These are phyloP conservation scores for Aspergillus hancockii DNA, from an alignment of 495 filamentous ascomycete genomes.

Conservation along the genomic window DNA sequence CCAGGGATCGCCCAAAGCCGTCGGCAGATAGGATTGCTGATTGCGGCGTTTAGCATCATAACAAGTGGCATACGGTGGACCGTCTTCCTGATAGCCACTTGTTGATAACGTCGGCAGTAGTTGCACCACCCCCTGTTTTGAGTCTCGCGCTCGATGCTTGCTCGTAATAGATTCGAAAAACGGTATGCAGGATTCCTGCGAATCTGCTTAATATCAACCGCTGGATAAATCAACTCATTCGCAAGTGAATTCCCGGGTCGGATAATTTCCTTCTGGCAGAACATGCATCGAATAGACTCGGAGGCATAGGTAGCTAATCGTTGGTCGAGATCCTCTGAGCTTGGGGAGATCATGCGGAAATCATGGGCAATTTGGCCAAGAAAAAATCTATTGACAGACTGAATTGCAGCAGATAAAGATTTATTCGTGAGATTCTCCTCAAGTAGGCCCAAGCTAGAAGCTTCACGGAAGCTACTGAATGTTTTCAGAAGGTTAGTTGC, in stretches of 20 bases:
- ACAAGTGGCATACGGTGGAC: constrained; percentile 79
- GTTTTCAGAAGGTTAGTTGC: constrained; percentile 95
- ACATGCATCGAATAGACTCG: constrained; percentile 72
- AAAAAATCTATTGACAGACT: constrained; percentile 75
- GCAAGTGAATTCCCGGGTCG: constrained; percentile 67
- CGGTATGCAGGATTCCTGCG: constrained; percentile 57
- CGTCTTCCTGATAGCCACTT: constrained; percentile 73
- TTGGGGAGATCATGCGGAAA: constrained; percentile 61
- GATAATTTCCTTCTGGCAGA: constrained; percentile 76
- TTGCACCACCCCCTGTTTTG: constrained; percentile 87
- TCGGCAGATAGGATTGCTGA: constrained; percentile 67
- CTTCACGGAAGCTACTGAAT: constrained; percentile 75
- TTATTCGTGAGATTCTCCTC: constrained; percentile 77
- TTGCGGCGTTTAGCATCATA: constrained; percentile 78
- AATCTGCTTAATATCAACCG: constrained; percentile 44
- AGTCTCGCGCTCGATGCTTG: constrained; percentile 81
- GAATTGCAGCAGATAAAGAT: constrained; percentile 71
- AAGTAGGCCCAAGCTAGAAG: constrained; percentile 68
- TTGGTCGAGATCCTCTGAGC: constrained; percentile 59
- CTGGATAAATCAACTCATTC: constrained; percentile 85
- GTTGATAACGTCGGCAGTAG: constrained; percentile 82
- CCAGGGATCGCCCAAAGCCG: constrained; percentile 82
- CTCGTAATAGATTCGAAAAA: constrained; percentile 83
- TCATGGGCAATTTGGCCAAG: constrained; percentile 71
- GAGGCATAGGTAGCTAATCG: constrained; percentile 55